Conservation (phyloP, 2,329 filamentous ascomycete species). For the Intubia oerlemansii region DNA sequence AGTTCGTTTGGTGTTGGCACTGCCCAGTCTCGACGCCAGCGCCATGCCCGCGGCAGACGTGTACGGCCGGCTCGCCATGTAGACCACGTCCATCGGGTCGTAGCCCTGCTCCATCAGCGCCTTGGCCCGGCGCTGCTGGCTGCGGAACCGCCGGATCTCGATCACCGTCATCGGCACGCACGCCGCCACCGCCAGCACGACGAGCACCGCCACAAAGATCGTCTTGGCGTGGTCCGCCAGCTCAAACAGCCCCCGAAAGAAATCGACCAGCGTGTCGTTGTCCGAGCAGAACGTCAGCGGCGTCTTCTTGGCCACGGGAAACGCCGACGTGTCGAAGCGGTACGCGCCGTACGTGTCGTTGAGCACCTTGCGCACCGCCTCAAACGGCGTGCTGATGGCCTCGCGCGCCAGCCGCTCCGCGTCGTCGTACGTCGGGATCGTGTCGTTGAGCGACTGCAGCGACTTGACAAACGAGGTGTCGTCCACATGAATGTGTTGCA, state of each 20-base stretch:
- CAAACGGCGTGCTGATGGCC: conserved; percentile 59
- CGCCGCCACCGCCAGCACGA: conserved; percentile 19
- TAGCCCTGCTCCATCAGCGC: conserved; percentile 38
- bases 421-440: conserved; percentile 64
- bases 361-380: conserved; percentile 53
- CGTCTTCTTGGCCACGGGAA: conserved; percentile 71
- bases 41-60: conserved; percentile 53
- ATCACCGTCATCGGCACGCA: conserved; percentile 63
- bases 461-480: conserved; percentile 45
- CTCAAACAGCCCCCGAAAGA: conserved; percentile 54
- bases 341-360: conserved; percentile 51
- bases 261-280: conserved; percentile 59
- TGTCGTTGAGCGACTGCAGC: conserved; percentile 50
- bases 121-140: conserved; percentile 46
- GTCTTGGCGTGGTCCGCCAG: conserved; percentile 48
- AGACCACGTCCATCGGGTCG: conserved; percentile 74
- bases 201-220: conserved; percentile 55
- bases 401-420: conserved; percentile 64
- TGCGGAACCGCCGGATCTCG: conserved; percentile 58
- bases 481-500: conserved; percentile 48
- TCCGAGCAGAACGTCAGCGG: conserved; percentile 72
- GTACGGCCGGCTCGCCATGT: conserved; percentile 65
- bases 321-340: conserved; percentile 53
- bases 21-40: conserved; percentile 36
- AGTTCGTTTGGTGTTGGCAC: conserved; percentile 34